Percentiles rank a stretch among this genome's conserved stretches.
Evolutionary conservation across 73 alveolate species (phyloP).

Genomic region (Uronychia binucleata): DNA sequence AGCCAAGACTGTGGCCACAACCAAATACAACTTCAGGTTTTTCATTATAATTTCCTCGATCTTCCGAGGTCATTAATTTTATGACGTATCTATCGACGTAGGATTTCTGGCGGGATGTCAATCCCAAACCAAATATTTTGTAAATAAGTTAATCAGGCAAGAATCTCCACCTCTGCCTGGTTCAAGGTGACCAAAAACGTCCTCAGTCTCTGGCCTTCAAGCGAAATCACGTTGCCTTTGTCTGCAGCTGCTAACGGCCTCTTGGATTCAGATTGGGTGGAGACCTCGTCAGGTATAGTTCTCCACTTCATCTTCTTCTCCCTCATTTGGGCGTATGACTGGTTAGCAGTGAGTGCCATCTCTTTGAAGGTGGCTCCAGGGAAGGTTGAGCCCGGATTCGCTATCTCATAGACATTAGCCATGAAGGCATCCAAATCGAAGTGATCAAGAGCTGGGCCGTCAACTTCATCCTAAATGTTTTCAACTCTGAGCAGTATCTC

Average conservation of each 20-base stretch:
- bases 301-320: conserved; percentile 39
- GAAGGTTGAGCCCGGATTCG: background rate
- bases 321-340: conserved; percentile 37
- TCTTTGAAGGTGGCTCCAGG: background rate
- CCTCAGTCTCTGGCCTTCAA: background rate
- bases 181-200: background rate
- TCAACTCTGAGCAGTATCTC: conserved; percentile 11
- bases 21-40: background rate
- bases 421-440: background rate
- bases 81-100: too few relatives aligned
- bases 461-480: conserved; percentile 8
- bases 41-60: too few relatives aligned
- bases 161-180: too few relatives aligned
- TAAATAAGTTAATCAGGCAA: too few relatives aligned
- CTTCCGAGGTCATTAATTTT: too few relatives aligned
- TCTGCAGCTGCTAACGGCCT: background rate
- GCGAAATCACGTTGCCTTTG: background rate
- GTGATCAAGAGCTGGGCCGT: background rate
- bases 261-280: background rate
- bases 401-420: background rate
- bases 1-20: background rate
- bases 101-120: too few relatives aligned
- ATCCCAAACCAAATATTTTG: too few relatives aligned
- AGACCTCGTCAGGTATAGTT: conserved; percentile 6
- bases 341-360: conserved; percentile 40